phyloP scores from a whole-genome alignment of 1,284 basidiomycete species.

The Tilletia caries region DNA sequence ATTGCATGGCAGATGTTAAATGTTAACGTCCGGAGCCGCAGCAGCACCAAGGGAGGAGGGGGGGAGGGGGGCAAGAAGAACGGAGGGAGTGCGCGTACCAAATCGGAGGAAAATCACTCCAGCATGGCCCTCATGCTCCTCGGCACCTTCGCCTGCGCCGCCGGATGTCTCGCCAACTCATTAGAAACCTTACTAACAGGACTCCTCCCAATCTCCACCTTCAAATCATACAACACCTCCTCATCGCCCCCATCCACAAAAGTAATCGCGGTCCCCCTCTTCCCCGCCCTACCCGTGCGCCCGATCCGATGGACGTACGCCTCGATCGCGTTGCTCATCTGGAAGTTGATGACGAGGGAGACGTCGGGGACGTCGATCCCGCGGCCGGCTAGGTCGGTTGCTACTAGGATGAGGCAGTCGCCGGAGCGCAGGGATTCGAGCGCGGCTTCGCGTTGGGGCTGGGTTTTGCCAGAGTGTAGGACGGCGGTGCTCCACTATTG shows the following conservation, averaged over 20 bases:
- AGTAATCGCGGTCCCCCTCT: constrained; percentile 85
- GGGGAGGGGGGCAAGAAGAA: too few species aligned
- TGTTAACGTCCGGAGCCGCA: too few species aligned
- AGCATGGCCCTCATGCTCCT: constrained; percentile 16
- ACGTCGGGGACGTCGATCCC: constrained; percentile 99
- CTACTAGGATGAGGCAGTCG: constrained; percentile 77
- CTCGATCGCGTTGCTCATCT: constrained; percentile 93
- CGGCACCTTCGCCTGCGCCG: constrained; percentile 29
- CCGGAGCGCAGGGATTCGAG: constrained; percentile 80
- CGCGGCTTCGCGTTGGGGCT: constrained; percentile 91
- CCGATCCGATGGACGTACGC: constrained; percentile 97
- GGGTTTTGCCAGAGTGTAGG: constrained; percentile 93
- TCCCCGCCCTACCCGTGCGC: constrained; percentile 93
- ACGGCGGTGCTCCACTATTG: constrained; percentile 72
- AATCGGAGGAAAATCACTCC: too few species aligned
- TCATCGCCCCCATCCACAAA: constrained; percentile 90
- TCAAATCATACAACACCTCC: constrained; percentile 72
- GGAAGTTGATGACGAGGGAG: constrained; percentile 91
- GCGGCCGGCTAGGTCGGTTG: constrained; percentile 93
- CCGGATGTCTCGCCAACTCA: constrained; percentile 44
- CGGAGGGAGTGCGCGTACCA: too few species aligned
- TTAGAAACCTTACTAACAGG: constrained; percentile 37
- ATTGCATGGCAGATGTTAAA: too few species aligned
- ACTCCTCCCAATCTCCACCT: constrained; percentile 40
- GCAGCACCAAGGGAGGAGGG: too few species aligned